Evolutionary conservation across 495 filamentous ascomycete genomes (phyloP).

Genomic region (Podospora appendiculata): DNA sequence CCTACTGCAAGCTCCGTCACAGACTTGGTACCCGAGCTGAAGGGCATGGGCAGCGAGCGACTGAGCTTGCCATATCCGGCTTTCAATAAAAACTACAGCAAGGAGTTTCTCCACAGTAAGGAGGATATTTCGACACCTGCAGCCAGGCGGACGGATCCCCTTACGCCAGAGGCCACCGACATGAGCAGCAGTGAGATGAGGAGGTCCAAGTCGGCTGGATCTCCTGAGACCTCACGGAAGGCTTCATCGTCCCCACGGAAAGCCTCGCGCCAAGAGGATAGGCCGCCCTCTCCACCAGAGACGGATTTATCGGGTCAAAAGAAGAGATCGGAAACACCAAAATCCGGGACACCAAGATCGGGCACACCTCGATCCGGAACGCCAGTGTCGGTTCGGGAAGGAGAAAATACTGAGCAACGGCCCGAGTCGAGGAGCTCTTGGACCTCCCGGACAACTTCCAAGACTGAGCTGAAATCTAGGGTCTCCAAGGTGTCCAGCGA

Average conservation of each 20-base stretch:
- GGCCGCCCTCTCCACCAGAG: slow-evolving; percentile 49
- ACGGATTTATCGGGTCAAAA: slow-evolving; percentile 44
- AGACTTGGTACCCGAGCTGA: slow-evolving; percentile 44
- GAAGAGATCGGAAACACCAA: slow-evolving; percentile 18
- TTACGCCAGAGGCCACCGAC: slow-evolving; percentile 76
- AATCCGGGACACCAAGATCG: too few relatives aligned
- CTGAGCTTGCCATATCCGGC: slow-evolving; percentile 71
- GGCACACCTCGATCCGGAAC: slow-evolving; percentile 6
- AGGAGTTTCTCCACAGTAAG: slow-evolving; percentile 51
- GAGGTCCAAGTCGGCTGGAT: slow-evolving; percentile 32
- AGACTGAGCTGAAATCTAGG: slow-evolving; percentile 37
- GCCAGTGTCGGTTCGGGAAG: slow-evolving; percentile 25
- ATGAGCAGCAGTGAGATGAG: slow-evolving; percentile 46
- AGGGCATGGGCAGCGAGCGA: slow-evolving; percentile 30
- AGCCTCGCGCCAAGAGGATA: slow-evolving; percentile 28
- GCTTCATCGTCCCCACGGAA: slow-evolving; percentile 20
- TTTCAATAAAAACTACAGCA: slow-evolving; percentile 87
- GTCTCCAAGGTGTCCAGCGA: slow-evolving; percentile 42
- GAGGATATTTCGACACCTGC: slow-evolving; percentile 39
- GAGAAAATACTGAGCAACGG: slow-evolving; percentile 20
- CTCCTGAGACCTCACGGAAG: slow-evolving; percentile 13
- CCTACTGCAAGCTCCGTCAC: slow-evolving; percentile 28
- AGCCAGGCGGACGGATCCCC: slow-evolving; percentile 43
- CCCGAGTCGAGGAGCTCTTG: slow-evolving; percentile 31
- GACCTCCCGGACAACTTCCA: slow-evolving; percentile 34